Percentiles rank a stretch among this genome's conserved stretches.
These are phyloP conservation scores for Klebsormidium nitens DNA, from an alignment of 139 green algal species.

Conservation along the genomic window DNA sequence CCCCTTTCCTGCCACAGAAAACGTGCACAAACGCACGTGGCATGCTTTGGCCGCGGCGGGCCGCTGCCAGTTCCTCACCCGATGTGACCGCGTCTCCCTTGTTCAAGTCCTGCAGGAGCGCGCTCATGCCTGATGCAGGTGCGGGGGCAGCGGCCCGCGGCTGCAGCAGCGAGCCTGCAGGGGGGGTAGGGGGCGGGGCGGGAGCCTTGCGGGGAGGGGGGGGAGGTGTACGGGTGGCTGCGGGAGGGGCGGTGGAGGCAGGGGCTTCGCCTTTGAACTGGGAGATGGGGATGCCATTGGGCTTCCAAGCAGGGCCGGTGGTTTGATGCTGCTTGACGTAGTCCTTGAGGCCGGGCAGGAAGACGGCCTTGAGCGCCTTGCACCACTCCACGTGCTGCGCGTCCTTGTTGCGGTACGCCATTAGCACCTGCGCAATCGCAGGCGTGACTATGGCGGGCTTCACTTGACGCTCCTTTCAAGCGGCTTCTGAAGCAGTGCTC, in stretches of 20 bases:
- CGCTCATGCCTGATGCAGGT: constrained; percentile 20
- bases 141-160: too few species aligned
- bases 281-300: constrained; percentile 35
- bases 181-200: constrained; percentile 56
- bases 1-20: not conserved
- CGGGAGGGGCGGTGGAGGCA: not conserved
- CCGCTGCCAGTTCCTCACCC: constrained; percentile 13
- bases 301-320: constrained; percentile 64
- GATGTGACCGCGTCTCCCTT: constrained; percentile 62
- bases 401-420: constrained; percentile 57
- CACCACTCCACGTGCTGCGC: constrained; percentile 61
- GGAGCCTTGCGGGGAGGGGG: constrained; percentile 39
- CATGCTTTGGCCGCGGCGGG: not conserved
- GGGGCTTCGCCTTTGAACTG: constrained; percentile 39
- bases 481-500: too few species aligned
- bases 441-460: too few species aligned
- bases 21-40: not conserved
- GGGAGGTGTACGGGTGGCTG: constrained; percentile 10
- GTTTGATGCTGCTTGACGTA: constrained; percentile 58
- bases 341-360: constrained; percentile 39
- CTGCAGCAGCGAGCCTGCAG: too few species aligned
- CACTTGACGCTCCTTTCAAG: too few species aligned
- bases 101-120: constrained; percentile 36
- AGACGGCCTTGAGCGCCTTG: constrained; percentile 66
- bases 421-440: constrained; percentile 47